These are phyloP conservation scores for Zygotorulaspora florentina DNA, from an alignment of 805 yeast genomes.

Conservation along the genomic window DNA sequence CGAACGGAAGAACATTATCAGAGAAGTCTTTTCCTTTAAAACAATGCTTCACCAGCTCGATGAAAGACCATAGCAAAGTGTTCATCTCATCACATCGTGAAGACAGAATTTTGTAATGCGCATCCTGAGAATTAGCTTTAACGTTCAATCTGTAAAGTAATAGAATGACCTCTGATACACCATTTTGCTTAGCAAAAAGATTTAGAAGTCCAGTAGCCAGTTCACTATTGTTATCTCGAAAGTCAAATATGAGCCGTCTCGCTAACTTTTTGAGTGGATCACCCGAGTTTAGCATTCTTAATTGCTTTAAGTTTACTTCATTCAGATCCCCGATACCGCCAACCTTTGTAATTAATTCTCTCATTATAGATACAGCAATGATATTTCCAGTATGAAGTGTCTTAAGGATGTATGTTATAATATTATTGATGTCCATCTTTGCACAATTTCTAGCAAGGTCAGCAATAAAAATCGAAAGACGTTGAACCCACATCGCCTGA, in stretches of 20 bases:
- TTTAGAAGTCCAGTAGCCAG: slow-evolving; percentile 51
- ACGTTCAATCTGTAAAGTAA: slow-evolving; percentile 49
- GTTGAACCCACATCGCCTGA: slow-evolving; percentile 81
- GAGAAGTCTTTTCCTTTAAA: slow-evolving; percentile 34
- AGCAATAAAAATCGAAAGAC: slow-evolving; percentile 75
- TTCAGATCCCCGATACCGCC: slow-evolving; percentile 72
- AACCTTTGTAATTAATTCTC: slow-evolving; percentile 64
- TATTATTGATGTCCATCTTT: slow-evolving; percentile 56
- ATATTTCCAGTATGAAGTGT: slow-evolving; percentile 58
- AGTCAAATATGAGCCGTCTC: slow-evolving; percentile 49
- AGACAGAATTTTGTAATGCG: slow-evolving; percentile 68
- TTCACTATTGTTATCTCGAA: slow-evolving; percentile 43
- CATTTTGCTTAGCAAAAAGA: slow-evolving; percentile 41
- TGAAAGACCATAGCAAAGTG: slow-evolving; percentile 61
- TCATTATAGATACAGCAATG: slow-evolving; percentile 58
- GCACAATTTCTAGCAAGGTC: slow-evolving; percentile 54
- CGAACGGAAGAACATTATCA: slow-evolving; percentile 39
- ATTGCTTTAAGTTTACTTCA: slow-evolving; percentile 62
- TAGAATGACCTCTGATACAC: slow-evolving; percentile 61
- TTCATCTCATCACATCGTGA: slow-evolving; percentile 67
- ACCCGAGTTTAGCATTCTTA: slow-evolving; percentile 63
- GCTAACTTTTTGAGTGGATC: slow-evolving; percentile 51
- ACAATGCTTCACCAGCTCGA: slow-evolving; percentile 54
- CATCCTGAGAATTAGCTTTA: slow-evolving; percentile 37
- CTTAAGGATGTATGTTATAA: slow-evolving; percentile 56